These are phyloP conservation scores for Exophiala viscosa DNA, from an alignment of 2,329 filamentous ascomycete genomes.

Conservation along the genomic window DNA sequence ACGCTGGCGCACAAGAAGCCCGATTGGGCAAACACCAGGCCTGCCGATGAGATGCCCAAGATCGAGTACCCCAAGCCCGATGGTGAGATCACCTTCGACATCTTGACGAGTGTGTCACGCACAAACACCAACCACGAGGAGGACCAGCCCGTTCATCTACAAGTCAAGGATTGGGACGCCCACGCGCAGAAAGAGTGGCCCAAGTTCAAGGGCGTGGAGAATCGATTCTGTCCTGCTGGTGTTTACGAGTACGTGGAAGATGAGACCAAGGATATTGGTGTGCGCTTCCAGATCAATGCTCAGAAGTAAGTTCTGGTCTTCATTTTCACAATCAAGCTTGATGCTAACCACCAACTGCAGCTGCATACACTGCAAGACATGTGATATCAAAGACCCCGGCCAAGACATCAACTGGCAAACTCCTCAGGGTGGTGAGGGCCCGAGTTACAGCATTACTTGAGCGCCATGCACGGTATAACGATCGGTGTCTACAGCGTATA, in stretches of 20 bases:
- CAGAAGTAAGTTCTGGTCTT: slow-evolving; percentile 71
- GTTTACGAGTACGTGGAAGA: slow-evolving; percentile 99
- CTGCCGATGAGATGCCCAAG: slow-evolving; percentile 73
- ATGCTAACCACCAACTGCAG: slow-evolving; percentile 46
- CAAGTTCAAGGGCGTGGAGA: slow-evolving; percentile 86
- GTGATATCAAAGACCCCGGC: slow-evolving; percentile 94
- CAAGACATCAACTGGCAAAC: slow-evolving; percentile 98
- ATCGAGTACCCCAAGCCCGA: slow-evolving; percentile 98
- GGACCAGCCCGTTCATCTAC: slow-evolving; percentile 93
- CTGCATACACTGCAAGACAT: slow-evolving; percentile 99
- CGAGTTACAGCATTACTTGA: slow-evolving; percentile 61
- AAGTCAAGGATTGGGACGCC: slow-evolving; percentile 91
- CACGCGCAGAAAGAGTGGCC: slow-evolving; percentile 83
- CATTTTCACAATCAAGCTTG: not conserved
- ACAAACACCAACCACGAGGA: slow-evolving; percentile 99
- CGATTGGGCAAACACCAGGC: slow-evolving; percentile 75
- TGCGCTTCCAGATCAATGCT: slow-evolving; percentile 94
- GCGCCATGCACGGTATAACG: not conserved
- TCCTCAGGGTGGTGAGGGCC: slow-evolving; percentile 80
- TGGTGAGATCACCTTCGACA: slow-evolving; percentile 91
- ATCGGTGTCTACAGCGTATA: not conserved
- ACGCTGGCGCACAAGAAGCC: slow-evolving; percentile 79
- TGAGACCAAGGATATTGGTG: slow-evolving; percentile 75
- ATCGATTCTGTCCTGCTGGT: slow-evolving; percentile 92
- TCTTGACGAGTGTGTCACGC: slow-evolving; percentile 88